Percentiles rank a stretch among this genome's conserved stretches.
phyloP scores from a whole-genome alignment of 768 basidiomycete genomes.

The Kondoa subrosea region DNA sequence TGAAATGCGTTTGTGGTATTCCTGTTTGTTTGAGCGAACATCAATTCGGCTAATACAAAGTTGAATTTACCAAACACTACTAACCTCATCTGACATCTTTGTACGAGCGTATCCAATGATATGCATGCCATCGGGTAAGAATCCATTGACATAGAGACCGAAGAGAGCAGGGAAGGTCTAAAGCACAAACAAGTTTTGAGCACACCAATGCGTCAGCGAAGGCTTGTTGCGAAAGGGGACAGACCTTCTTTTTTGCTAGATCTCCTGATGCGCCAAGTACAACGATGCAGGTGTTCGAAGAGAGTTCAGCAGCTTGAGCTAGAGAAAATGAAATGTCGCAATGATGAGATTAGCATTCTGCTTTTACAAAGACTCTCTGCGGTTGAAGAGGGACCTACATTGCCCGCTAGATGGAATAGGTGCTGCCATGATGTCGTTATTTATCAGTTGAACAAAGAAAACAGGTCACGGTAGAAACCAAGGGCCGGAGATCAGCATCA shows the following conservation, averaged over 20 bases:
- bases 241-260: slow-evolving; percentile 93
- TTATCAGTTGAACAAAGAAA: background rate
- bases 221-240: slow-evolving; percentile 11
- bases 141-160: slow-evolving; percentile 59
- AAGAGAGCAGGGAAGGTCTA: slow-evolving; percentile 94
- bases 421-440: background rate
- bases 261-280: slow-evolving; percentile 94
- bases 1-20: slow-evolving; percentile 68
- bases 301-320: background rate
- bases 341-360: background rate
- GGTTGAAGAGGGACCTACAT: no score
- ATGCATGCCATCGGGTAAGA: slow-evolving; percentile 64
- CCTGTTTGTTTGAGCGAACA: slow-evolving; percentile 31
- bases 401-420: background rate
- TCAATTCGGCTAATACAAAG: background rate
- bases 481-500: no score
- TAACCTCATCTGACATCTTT: slow-evolving; percentile 56
- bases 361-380: no score
- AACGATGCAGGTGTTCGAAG: slow-evolving; percentile 12
- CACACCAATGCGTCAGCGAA: background rate
- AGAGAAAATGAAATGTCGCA: background rate
- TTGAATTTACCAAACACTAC: slow-evolving; percentile 1
- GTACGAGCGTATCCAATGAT: slow-evolving; percentile 95
- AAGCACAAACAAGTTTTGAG: background rate
- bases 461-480: no score